phyloP scores from a whole-genome alignment of 2,329 filamentous ascomycete species.

The Diaporthe sp. region DNA sequence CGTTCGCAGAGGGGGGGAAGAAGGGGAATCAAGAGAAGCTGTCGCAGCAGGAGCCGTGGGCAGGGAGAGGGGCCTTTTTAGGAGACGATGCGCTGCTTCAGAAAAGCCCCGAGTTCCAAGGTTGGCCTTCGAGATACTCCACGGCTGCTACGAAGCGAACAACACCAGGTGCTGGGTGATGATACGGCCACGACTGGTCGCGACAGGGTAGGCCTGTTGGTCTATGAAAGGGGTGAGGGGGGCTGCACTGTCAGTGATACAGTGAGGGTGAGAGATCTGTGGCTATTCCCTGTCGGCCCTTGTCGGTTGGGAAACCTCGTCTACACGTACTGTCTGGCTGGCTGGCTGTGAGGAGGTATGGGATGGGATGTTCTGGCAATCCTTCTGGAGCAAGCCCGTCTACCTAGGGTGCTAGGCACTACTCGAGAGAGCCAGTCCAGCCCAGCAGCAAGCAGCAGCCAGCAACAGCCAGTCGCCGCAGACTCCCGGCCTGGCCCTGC shows the following conservation, averaged over 20 bases:
- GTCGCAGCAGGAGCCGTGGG: slow-evolving; percentile 25
- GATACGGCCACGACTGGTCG: slow-evolving; percentile 34
- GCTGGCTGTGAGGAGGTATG: neutral
- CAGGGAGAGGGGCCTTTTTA: slow-evolving; percentile 37
- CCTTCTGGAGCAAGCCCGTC: slow-evolving; percentile 28
- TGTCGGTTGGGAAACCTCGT: slow-evolving; percentile 17
- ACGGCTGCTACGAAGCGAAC: slow-evolving; percentile 39
- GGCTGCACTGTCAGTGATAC: slow-evolving; percentile 51
- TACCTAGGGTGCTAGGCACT: too few relatives aligned
- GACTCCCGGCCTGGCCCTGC: slow-evolving; percentile 28
- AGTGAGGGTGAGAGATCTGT: slow-evolving; percentile 55
- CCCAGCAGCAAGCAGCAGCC: neutral
- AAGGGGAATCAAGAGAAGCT: slow-evolving; percentile 19
- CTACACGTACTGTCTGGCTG: slow-evolving; percentile 15
- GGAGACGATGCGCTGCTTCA: slow-evolving; percentile 36
- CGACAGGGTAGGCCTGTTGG: slow-evolving; percentile 38
- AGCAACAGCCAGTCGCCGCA: slow-evolving; percentile 3
- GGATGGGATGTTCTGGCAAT: neutral
- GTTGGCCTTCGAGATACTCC: slow-evolving; percentile 35
- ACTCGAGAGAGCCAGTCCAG: neutral
- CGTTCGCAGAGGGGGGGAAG: slow-evolving; percentile 16
- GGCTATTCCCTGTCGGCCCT: slow-evolving; percentile 43
- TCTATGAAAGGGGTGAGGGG: slow-evolving; percentile 53
- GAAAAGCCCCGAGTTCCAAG: slow-evolving; percentile 30
- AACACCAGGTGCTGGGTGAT: slow-evolving; percentile 36